phyloP scores from a whole-genome alignment of 1,284 basidiomycete genomes.

The Cronartium quercuum region DNA sequence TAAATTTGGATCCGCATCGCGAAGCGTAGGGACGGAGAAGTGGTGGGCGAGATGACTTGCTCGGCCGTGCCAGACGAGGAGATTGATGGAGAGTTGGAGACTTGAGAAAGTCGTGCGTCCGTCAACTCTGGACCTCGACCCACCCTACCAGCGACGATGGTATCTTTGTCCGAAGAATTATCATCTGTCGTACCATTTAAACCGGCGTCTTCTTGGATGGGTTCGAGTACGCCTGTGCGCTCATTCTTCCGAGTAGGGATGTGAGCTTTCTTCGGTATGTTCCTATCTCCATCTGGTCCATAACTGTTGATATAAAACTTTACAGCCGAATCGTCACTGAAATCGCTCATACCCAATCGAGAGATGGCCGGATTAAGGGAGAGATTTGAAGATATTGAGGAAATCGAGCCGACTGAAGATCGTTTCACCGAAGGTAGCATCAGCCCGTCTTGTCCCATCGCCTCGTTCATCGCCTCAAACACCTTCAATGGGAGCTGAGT shows the following conservation, averaged over 20 bases:
- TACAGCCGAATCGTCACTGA: slow-evolving; percentile 89
- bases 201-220: slow-evolving; percentile 11
- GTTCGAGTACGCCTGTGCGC: slow-evolving; percentile 2
- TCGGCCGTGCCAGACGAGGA: slow-evolving; percentile 13
- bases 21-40: slow-evolving; percentile 72
- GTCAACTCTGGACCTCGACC: neutral
- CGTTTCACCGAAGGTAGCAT: slow-evolving; percentile 74
- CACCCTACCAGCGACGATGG: neutral
- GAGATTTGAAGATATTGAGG: slow-evolving; percentile 79
- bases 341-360: slow-evolving; percentile 89
- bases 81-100: neutral
- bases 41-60: slow-evolving; percentile 52
- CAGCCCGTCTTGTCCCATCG: slow-evolving; percentile 45
- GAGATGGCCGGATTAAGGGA: slow-evolving; percentile 84
- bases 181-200: slow-evolving; percentile 32
- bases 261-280: neutral
- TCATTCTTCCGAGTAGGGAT: slow-evolving; percentile 18
- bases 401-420: slow-evolving; percentile 86
- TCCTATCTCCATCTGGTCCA: neutral
- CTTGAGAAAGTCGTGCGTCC: neutral
- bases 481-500: slow-evolving; percentile 75
- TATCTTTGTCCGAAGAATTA: slow-evolving; percentile 26
- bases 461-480: slow-evolving; percentile 73
- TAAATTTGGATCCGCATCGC: slow-evolving; percentile 78
- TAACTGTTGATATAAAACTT: slow-evolving; percentile 82